Percentiles rank a stretch among this genome's conserved stretches.
phyloP scores from a whole-genome alignment of 768 basidiomycete species.

The Dendrothele bispora region DNA sequence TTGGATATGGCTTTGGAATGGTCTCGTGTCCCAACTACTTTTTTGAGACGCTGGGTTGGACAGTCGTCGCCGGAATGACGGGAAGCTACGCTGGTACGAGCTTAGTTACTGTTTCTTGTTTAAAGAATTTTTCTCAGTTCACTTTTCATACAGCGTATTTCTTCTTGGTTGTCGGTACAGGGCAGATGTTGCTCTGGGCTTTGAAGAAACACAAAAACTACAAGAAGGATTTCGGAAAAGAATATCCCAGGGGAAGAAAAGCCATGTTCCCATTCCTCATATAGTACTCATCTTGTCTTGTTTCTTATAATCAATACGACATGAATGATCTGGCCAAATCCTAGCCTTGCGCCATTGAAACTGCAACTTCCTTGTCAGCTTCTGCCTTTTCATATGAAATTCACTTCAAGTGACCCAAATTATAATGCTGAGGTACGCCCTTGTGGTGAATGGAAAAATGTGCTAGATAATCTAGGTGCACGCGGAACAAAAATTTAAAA shows the following conservation, averaged over 20 bases:
- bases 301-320: no score
- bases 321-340: no score
- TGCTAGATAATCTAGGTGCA: no score
- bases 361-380: no score
- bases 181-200: slow-evolving; percentile 86
- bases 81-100: slow-evolving; percentile 70
- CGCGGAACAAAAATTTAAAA: no score
- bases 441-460: no score
- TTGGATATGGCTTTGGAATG: slow-evolving; percentile 89
- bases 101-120: background rate
- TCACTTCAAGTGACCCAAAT: no score
- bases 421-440: no score
- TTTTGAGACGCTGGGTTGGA: slow-evolving; percentile 84
- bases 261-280: slow-evolving; percentile 79
- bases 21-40: slow-evolving; percentile 93
- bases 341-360: no score
- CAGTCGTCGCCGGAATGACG: slow-evolving; percentile 71
- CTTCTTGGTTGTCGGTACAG: slow-evolving; percentile 62
- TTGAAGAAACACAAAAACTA: slow-evolving; percentile 87
- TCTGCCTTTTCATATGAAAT: no score
- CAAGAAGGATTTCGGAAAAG: slow-evolving; percentile 90
- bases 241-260: slow-evolving; percentile 74
- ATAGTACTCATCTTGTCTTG: no score
- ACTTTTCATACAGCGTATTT: slow-evolving; percentile 44
- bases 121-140: background rate